phyloP scores from a whole-genome alignment of 2,329 filamentous ascomycete genomes.

The Xylaria sp. region DNA sequence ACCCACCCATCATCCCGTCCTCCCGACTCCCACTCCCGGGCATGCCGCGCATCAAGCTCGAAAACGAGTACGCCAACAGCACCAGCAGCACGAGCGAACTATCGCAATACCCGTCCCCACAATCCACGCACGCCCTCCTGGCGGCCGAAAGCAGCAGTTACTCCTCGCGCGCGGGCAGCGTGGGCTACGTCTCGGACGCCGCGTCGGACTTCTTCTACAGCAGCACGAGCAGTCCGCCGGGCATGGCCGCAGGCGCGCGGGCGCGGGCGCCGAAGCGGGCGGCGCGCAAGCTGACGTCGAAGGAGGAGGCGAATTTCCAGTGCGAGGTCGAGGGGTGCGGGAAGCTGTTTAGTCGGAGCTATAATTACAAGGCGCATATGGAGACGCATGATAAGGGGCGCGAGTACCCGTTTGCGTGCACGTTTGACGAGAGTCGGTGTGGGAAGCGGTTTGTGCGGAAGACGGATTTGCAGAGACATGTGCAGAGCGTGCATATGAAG shows the following conservation, averaged over 20 bases:
- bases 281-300: constrained; percentile 53
- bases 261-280: constrained; percentile 33
- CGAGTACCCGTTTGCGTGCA: constrained; percentile 66
- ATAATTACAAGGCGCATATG: constrained; percentile 83
- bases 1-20: constrained; percentile 33
- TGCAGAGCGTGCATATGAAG: constrained; percentile 68
- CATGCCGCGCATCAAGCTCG: constrained; percentile 38
- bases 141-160: constrained; percentile 27
- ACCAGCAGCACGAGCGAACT: constrained; percentile 30
- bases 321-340: constrained; percentile 67
- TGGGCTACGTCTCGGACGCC: constrained; percentile 37
- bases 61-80: constrained; percentile 33
- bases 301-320: constrained; percentile 64
- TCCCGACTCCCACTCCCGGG: constrained; percentile 32
- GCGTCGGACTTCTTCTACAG: constrained; percentile 1
- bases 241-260: constrained; percentile 21
- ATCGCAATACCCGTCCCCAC: constrained; percentile 40
- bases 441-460: constrained; percentile 73
- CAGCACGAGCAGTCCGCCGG: constrained; percentile 24
- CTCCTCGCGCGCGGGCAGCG: constrained; percentile 28
- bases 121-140: constrained; percentile 34
- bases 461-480: constrained; percentile 65
- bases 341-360: constrained; percentile 74
- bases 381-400: constrained; percentile 74
- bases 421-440: constrained; percentile 50